These are phyloP conservation scores for Populus tomentosa DNA, from an alignment of 441 rosid genomes.

Conservation along the genomic window DNA sequence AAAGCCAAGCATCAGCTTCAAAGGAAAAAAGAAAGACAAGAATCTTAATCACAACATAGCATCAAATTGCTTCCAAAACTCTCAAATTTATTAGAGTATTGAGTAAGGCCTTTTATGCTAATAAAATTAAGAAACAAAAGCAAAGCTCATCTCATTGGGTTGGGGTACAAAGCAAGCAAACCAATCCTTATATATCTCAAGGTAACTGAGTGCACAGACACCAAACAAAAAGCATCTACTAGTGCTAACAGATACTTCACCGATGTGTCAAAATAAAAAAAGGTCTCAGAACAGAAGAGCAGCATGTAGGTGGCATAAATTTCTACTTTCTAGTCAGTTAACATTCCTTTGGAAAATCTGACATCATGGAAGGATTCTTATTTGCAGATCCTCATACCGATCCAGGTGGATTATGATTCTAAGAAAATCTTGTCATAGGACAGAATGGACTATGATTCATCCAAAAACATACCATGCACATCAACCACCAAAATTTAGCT, in stretches of 20 bases:
- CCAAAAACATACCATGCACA: too few species aligned
- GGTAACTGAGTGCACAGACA: background rate
- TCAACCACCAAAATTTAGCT: too few species aligned
- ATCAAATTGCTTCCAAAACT: background rate
- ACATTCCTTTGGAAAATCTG: too few species aligned
- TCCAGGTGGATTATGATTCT: too few species aligned
- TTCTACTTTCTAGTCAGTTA: too few species aligned
- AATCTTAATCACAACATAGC: background rate
- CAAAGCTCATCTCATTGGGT: background rate
- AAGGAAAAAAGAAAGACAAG: background rate
- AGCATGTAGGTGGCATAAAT: background rate
- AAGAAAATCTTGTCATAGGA: background rate
- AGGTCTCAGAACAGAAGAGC: background rate
- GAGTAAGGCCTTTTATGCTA: background rate
- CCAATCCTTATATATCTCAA: background rate
- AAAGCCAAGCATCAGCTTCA: background rate
- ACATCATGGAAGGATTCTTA: too few species aligned
- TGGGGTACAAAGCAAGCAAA: background rate
- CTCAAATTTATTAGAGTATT: background rate
- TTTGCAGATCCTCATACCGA: too few species aligned
- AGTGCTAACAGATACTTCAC: background rate
- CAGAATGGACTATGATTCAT: background rate
- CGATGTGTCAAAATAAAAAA: background rate
- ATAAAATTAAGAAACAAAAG: background rate
- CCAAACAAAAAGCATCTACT: background rate